Conservation (phyloP, 108 stramenopile species). For the Nitzschia sp. region DNA sequence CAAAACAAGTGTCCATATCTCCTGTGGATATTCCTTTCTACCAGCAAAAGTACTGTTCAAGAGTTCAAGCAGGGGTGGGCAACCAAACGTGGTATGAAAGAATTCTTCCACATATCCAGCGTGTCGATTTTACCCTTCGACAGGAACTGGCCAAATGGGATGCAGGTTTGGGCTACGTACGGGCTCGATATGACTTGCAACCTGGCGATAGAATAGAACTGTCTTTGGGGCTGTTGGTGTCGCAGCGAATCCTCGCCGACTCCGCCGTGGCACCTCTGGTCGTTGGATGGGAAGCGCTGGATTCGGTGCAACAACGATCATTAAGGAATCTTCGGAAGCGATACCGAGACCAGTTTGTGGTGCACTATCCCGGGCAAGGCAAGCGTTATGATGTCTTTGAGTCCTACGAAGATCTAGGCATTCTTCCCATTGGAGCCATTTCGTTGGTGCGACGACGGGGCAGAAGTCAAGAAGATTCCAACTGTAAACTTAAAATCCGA, state of each 20-base stretch:
- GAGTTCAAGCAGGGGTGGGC: slow-evolving; percentile 7
- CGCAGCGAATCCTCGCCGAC: slow-evolving; percentile 9
- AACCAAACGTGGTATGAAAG: slow-evolving; percentile 1
- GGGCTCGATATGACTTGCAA: neutral
- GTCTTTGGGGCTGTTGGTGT: slow-evolving; percentile 13
- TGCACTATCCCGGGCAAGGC: slow-evolving; percentile 14
- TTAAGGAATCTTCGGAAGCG: neutral
- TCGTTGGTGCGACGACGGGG: slow-evolving; percentile 9
- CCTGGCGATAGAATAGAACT: slow-evolving; percentile 14
- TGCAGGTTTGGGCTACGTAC: slow-evolving; percentile 9
- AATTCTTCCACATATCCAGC: neutral
- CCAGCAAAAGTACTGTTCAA: slow-evolving; percentile 7
- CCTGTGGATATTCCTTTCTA: slow-evolving; percentile 1
- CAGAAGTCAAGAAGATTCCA: neutral
- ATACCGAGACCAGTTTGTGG: slow-evolving; percentile 11
- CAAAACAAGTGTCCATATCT: neutral
- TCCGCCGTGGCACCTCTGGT: slow-evolving; percentile 3
- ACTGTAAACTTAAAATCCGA: slow-evolving; percentile 9
- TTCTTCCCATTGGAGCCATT: slow-evolving; percentile 13
- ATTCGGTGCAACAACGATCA: slow-evolving; percentile 8
- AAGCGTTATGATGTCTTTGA: slow-evolving; percentile 17
- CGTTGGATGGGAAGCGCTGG: neutral
- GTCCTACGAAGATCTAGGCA: slow-evolving; percentile 15
- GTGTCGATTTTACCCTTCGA: neutral
- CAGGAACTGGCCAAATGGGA: neutral